phyloP scores from a whole-genome alignment of 306 rosid genomes.

The Gillenia trifoliata region DNA sequence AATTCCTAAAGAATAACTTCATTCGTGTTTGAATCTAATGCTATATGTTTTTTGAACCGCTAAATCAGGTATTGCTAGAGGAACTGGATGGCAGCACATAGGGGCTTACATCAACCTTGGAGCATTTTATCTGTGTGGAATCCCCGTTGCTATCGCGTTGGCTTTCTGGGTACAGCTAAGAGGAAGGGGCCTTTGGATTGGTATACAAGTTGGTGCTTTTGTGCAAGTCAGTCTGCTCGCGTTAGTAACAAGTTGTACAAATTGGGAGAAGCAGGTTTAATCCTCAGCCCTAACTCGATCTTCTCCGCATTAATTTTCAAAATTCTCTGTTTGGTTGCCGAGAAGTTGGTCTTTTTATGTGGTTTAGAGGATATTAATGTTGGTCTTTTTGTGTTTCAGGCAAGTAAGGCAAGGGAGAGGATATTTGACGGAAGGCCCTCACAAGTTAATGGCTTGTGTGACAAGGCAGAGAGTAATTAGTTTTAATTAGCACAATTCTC shows the following conservation, averaged over 20 bases:
- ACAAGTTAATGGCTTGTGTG: background rate
- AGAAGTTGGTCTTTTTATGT: background rate
- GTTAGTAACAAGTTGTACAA: conserved; percentile 38
- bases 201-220: conserved; percentile 52
- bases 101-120: conserved; percentile 71
- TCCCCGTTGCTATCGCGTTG: conserved; percentile 49
- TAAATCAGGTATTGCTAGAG: conserved; percentile 57
- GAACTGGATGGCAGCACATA: conserved; percentile 74
- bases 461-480: background rate
- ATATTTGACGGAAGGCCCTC: conserved; percentile 4
- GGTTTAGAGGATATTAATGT: background rate
- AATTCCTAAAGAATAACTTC: background rate
- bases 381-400: conserved; percentile 5
- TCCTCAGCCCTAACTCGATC: background rate
- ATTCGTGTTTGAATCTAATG: background rate
- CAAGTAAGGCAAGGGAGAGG: conserved; percentile 30
- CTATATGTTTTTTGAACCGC: background rate
- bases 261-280: conserved; percentile 55
- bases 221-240: conserved; percentile 42
- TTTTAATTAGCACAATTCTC: background rate
- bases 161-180: conserved; percentile 43
- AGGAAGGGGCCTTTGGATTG: conserved; percentile 78
- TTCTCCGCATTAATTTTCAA: background rate
- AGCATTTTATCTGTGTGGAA: conserved; percentile 71
- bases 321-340: background rate